Evolutionary conservation across 805 yeast species (phyloP), one percentile per base, ranked within the genome.

Genomic region (Starmerella ratchasimensis): DNA sequence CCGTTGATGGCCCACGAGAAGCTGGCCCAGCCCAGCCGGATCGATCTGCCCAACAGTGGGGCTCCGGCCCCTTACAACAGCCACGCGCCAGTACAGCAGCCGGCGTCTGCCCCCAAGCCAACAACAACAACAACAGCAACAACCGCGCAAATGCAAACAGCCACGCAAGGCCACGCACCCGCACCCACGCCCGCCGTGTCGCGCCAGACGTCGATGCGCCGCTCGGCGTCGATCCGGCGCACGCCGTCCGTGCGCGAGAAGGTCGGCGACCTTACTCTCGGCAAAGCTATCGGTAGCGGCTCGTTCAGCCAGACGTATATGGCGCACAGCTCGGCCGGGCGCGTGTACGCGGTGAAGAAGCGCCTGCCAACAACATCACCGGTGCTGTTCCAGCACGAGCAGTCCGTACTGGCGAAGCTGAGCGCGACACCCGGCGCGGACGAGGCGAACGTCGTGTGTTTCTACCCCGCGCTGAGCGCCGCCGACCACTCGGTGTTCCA

Each of bases 281-380:
- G 21, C 39, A 57, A 16, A 58, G 59, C 59, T 43, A 57, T 63
- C 54, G 68, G 68, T 34, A 64, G 58, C 52, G 97, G 97, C 9
- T 94, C 96, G 0, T 86, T 88, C 54, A 81, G 94, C 5, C 68
- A 70, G n/a, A 96, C 84, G 3, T 80, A 73, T 61, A 74, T 70
- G 53, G 93, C 88, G 0, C 47, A 59, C 5, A 46, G 48, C n/a
- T 52, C 63, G 5, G 55, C 58, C 21, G 55, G 66, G 28, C 14
- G 14, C 14, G 54, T 60, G 26, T 75, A 80, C 16, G 94, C 94
- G n/a, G 70, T 82, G 49, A 82, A 82, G 53, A 14, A 30, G 25
- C 41, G 50, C 22, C 36, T 38, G 23, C 28, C 42, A 11, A 41
- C 43, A 30, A 46, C 50, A 2, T 27, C 28, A 30, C 36, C 38